phyloP scores from a whole-genome alignment of 148 eudicot species.

The Cornus suecica region DNA sequence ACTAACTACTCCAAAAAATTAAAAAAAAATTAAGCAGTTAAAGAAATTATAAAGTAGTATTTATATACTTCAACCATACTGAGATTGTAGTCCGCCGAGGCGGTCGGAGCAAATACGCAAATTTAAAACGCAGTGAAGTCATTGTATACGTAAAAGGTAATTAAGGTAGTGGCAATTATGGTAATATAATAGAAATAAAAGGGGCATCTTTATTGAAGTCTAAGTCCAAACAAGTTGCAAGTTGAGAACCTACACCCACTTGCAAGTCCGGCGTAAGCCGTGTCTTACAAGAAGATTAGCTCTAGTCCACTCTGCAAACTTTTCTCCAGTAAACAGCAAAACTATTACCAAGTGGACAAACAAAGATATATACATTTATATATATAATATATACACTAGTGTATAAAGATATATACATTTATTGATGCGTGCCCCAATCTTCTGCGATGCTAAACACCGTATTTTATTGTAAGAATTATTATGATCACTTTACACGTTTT shows the following conservation, averaged over 20 bases:
- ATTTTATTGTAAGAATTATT: too few species aligned
- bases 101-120: too few species aligned
- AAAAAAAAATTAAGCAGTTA: too few species aligned
- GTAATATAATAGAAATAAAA: neutral
- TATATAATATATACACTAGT: too few species aligned
- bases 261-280: constrained; percentile 26
- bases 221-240: constrained; percentile 22
- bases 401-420: too few species aligned
- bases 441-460: too few species aligned
- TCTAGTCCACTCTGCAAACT: neutral
- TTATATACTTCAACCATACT: too few species aligned
- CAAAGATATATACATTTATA: neutral
- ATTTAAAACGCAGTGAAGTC: neutral
- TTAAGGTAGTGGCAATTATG: neutral
- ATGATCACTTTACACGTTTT: too few species aligned
- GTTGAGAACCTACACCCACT: constrained; percentile 30
- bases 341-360: constrained; percentile 16
- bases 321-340: neutral
- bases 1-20: too few species aligned
- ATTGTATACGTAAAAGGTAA: neutral
- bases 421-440: too few species aligned
- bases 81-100: too few species aligned
- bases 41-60: too few species aligned
- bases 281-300: constrained; percentile 16
- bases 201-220: neutral